Evolutionary conservation across 176 grass and related monocot species (phyloP).

Genomic region (Juncus inflexus): DNA sequence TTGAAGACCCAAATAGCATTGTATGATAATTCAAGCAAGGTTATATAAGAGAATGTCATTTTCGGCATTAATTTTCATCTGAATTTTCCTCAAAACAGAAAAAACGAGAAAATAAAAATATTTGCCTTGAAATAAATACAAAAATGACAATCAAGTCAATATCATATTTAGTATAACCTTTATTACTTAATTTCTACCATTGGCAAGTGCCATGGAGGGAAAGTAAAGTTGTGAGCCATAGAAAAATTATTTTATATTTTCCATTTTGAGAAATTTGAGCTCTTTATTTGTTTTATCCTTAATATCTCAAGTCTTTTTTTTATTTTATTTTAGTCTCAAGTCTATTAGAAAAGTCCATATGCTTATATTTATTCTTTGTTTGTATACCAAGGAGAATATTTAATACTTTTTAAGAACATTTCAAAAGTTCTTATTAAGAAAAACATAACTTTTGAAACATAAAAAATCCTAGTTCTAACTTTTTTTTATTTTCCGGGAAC

Average conservation of each 20-base stretch:
- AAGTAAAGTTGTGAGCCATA: neutral
- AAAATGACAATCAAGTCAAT: slow-evolving; percentile 4
- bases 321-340: too few species aligned
- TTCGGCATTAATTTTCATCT: neutral
- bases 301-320: too few species aligned
- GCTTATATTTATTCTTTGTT: too few species aligned
- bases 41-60: neutral
- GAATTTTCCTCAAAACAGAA: neutral
- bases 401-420: too few species aligned
- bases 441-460: too few species aligned
- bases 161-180: neutral
- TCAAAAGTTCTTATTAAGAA: too few species aligned
- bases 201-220: neutral
- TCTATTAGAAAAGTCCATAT: too few species aligned
- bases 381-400: too few species aligned
- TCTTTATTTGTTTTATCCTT: neutral
- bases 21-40: neutral
- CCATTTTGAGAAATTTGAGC: neutral
- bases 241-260: neutral
- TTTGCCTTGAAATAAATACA: neutral
- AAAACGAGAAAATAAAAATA: neutral
- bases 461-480: too few species aligned
- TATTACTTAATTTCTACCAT: too few species aligned
- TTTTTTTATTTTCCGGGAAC: too few species aligned
- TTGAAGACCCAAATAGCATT: neutral